phyloP scores from a whole-genome alignment of 2,329 filamentous ascomycete genomes.

The Endocalyx cinctus region DNA sequence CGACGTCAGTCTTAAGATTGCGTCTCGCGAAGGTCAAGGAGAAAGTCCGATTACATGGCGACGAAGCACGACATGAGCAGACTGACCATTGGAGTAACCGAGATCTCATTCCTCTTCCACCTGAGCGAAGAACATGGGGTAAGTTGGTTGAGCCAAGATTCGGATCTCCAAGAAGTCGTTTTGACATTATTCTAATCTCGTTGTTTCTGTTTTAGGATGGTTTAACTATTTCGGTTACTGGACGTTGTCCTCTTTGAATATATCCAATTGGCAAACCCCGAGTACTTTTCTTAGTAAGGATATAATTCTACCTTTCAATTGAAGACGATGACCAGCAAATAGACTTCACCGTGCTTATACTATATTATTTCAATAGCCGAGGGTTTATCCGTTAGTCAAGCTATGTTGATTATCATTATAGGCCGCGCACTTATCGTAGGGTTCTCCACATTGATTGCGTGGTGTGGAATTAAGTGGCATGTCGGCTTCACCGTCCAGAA shows the following conservation, averaged over 20 bases:
- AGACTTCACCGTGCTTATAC: too few relatives aligned
- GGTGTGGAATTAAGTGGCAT: conserved; percentile 45
- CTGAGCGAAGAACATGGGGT: conserved; percentile 41
- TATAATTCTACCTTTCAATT: too few relatives aligned
- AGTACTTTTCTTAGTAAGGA: conserved; percentile 36
- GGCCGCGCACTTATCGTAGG: conserved; percentile 35
- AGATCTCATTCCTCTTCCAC: conserved; percentile 35
- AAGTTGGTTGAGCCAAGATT: conserved; percentile 3
- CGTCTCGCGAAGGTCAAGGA: conserved; percentile 22
- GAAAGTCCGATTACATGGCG: conserved; percentile 31
- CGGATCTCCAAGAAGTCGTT: not conserved
- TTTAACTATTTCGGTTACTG: conserved; percentile 41
- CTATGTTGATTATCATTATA: conserved; percentile 43
- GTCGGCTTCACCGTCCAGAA: conserved; percentile 47
- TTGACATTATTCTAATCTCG: too few relatives aligned
- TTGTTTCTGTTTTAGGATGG: conserved; percentile 22
- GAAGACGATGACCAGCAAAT: too few relatives aligned
- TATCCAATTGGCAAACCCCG: conserved; percentile 44
- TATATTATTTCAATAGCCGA: conserved; percentile 27
- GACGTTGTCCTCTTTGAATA: conserved; percentile 33
- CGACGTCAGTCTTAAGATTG: conserved; percentile 10
- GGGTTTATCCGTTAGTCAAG: conserved; percentile 42
- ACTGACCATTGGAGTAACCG: conserved; percentile 47
- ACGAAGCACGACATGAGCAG: conserved; percentile 38
- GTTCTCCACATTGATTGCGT: conserved; percentile 41